Evolutionary conservation across 2,329 filamentous ascomycete species (phyloP), one percentile per base, ranked within the genome.

Genomic region (Colletotrichum viniferum): DNA sequence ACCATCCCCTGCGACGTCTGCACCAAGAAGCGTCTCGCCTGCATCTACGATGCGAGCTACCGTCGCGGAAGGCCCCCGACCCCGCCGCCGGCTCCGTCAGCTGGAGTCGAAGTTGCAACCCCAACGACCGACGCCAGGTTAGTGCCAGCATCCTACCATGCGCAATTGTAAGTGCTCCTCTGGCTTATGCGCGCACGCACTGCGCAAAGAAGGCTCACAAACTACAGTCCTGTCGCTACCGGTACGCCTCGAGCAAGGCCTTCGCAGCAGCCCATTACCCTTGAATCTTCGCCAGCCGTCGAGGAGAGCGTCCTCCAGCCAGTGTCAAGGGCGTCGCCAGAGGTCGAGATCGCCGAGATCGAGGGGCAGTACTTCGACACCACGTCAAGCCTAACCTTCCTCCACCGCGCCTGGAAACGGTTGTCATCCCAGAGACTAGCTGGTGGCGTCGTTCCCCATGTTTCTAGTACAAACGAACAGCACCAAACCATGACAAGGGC

Each of bases 301-400:
- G 75, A 66, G 28, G 70, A 76, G 7, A 58, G 70, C 76, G 55
- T 81, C n/a, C 69, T 81, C n/a, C 71, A 34, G 12, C 72, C 74
- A 14, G 52, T 60, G 3, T 74, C 63, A 2, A 56, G 61, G 52
- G 77, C 77, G 2, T 81, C 81, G 0, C 81, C 83, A 4, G 83
- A 83, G 63, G 78, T 83, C 3, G 82, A 80, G 7, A 80, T 78
- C 2, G 78, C 82, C 7, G 83, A 84, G 62, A 83, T 90, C 16
- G 87, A 89, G 77, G 89, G 88, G 2, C 88, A 91, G 71, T 90
- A 90, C 76, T 84, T 90, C n/a, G 89, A 90, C 14, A 87, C 87
- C 16, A 88, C 89, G 0, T 92, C 90, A 1, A 89, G 88, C 1
- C 82, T 91, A 5, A 88, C 89, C 1, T 91, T 92, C 71, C 83